Percentiles rank a stretch among this genome's conserved stretches.
These are phyloP conservation scores for Populus euphratica DNA, from an alignment of 345 rosid genomes.

Conservation along the genomic window DNA sequence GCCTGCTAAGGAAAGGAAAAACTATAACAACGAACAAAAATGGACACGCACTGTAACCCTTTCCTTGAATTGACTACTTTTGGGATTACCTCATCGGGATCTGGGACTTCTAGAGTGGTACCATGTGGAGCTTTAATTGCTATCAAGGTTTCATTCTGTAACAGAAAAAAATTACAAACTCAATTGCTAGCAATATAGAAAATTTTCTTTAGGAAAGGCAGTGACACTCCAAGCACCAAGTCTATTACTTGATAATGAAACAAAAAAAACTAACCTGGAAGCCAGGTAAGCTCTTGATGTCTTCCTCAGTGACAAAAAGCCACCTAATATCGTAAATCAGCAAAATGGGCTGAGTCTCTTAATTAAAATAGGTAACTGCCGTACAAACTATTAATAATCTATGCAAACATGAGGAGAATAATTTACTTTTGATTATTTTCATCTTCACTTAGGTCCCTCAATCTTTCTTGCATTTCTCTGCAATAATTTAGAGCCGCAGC, in stretches of 20 bases:
- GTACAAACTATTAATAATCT: constrained; percentile 8
- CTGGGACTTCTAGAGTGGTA: constrained; percentile 97
- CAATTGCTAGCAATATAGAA: neutral
- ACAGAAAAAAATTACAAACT: constrained; percentile 15
- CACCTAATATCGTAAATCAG: constrained; percentile 47
- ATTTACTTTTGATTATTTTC: constrained; percentile 75
- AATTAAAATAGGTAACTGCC: constrained; percentile 1
- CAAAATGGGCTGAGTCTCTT: constrained; percentile 18
- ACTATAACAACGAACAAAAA: neutral
- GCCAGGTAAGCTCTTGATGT: constrained; percentile 85
- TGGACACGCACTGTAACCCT: neutral
- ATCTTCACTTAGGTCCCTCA: constrained; percentile 84
- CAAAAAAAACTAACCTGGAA: constrained; percentile 57
- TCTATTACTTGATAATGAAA: neutral
- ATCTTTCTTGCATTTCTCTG: constrained; percentile 86
- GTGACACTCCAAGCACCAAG: constrained; percentile 7
- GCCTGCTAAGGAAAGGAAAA: constrained; percentile 46
- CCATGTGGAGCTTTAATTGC: constrained; percentile 99
- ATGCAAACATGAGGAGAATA: constrained; percentile 3
- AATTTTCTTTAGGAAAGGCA: constrained; percentile 1
- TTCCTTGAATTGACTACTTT: constrained; percentile 8
- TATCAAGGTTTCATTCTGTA: constrained; percentile 85
- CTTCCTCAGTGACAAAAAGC: constrained; percentile 96
- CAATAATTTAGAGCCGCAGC: constrained; percentile 34
- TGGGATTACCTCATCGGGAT: constrained; percentile 89